Evolutionary conservation across 176 grass and related monocot genomes (phyloP).

Genomic region (Juncus inflexus): DNA sequence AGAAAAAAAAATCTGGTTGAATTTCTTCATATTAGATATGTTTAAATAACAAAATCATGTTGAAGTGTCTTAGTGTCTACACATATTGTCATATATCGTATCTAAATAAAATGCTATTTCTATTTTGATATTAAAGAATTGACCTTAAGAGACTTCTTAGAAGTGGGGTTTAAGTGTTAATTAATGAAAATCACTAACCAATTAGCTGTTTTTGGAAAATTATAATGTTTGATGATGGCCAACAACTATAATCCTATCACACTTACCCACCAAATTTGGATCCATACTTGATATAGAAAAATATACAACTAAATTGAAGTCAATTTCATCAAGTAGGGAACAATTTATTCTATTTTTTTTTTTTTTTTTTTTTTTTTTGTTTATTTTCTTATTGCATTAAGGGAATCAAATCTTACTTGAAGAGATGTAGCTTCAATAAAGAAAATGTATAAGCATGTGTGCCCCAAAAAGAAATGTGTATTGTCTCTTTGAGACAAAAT

Average conservation of each 20-base stretch:
- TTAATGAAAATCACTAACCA: not conserved
- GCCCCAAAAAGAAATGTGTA: constrained; percentile 5
- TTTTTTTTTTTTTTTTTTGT: constrained; percentile 13
- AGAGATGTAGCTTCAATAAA: not conserved
- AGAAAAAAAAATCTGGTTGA: no score
- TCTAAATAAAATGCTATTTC: no score
- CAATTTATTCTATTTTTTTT: constrained; percentile 19
- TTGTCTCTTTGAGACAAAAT: not conserved
- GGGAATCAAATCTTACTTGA: constrained; percentile 36
- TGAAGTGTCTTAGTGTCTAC: no score
- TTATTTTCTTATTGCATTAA: not conserved
- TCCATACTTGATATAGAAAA: constrained; percentile 25
- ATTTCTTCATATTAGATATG: no score
- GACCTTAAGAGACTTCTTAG: constrained; percentile 27
- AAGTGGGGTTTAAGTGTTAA: constrained; percentile 23
- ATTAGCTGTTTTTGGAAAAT: constrained; percentile 25
- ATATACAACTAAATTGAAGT: constrained; percentile 28
- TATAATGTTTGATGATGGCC: not conserved
- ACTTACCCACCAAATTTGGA: constrained; percentile 34
- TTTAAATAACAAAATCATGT: no score
- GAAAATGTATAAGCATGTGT: not conserved
- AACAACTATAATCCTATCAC: constrained; percentile 40
- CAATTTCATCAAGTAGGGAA: constrained; percentile 26
- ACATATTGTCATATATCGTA: no score
- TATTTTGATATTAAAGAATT: constrained; percentile 28